Percentiles rank a stretch among this genome's conserved stretches.
Conservation (phyloP, 495 filamentous ascomycete species). For the Halenospora varia region DNA sequence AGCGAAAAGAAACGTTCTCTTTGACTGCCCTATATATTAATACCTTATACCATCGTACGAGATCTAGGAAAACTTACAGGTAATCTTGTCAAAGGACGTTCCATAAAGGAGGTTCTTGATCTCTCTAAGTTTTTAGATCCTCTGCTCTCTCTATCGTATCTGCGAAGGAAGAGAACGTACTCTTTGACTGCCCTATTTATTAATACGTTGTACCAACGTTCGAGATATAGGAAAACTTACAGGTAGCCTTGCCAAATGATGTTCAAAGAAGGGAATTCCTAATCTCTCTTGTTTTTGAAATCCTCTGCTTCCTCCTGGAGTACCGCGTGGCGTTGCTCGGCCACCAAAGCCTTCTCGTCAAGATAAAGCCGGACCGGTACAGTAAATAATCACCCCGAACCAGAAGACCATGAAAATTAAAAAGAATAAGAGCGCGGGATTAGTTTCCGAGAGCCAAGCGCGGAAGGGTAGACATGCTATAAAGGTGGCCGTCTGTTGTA, state of each 20-base stretch:
- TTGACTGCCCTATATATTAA: neutral
- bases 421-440: conserved; percentile 1
- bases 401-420: neutral
- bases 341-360: conserved; percentile 1
- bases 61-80: neutral
- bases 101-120: neutral
- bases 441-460: neutral
- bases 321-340: neutral
- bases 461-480: neutral
- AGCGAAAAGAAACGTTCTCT: conserved; percentile 1
- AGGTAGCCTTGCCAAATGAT: neutral
- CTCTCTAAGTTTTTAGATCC: neutral
- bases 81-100: neutral
- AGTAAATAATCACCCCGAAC: neutral
- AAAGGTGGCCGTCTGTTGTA: conserved; percentile 1
- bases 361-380: neutral
- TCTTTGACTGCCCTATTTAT: neutral
- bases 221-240: neutral
- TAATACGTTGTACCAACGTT: too few relatives aligned
- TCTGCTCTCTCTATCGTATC: neutral
- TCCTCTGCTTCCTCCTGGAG: neutral
- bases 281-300: neutral
- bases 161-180: neutral
- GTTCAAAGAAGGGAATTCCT: neutral
- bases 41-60: neutral